These are phyloP conservation scores for Kazachstania taianensis DNA, from an alignment of 805 yeast species.

Conservation along the genomic window DNA sequence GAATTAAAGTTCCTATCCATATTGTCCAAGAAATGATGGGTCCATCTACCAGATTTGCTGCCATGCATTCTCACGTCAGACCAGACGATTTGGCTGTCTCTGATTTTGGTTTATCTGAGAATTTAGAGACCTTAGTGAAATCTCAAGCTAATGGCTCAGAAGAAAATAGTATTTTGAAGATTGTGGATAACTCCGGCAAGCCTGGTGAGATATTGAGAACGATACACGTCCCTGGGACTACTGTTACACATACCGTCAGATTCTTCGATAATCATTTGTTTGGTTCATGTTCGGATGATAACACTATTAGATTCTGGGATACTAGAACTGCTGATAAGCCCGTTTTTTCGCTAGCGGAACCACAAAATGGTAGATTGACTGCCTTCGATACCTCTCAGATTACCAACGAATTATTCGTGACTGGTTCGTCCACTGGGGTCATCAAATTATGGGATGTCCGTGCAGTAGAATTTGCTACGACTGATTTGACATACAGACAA, in stretches of 20 bases:
- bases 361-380: conserved; percentile 22
- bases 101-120: conserved; percentile 24
- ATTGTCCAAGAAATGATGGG: conserved; percentile 28
- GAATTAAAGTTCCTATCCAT: conserved; percentile 24
- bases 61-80: conserved; percentile 22
- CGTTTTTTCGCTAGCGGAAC: conserved; percentile 17
- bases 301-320: conserved; percentile 26
- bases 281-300: conserved; percentile 28
- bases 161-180: conserved; percentile 23
- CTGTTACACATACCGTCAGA: conserved; percentile 24
- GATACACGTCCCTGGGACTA: conserved; percentile 23
- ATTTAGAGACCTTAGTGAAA: conserved; percentile 22
- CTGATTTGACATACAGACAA: conserved; percentile 19
- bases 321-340: conserved; percentile 23
- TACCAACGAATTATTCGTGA: conserved; percentile 22
- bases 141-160: conserved; percentile 23
- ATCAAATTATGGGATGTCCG: conserved; percentile 29
- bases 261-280: conserved; percentile 26
- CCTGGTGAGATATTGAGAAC: conserved; percentile 24
- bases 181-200: conserved; percentile 25
- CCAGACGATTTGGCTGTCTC: conserved; percentile 17
- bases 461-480: conserved; percentile 19
- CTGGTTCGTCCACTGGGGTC: conserved; percentile 27
- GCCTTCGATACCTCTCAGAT: conserved; percentile 24
- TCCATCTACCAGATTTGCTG: conserved; percentile 22